phyloP scores from a whole-genome alignment of 306 rosid genomes.

The Pueraria montana region DNA sequence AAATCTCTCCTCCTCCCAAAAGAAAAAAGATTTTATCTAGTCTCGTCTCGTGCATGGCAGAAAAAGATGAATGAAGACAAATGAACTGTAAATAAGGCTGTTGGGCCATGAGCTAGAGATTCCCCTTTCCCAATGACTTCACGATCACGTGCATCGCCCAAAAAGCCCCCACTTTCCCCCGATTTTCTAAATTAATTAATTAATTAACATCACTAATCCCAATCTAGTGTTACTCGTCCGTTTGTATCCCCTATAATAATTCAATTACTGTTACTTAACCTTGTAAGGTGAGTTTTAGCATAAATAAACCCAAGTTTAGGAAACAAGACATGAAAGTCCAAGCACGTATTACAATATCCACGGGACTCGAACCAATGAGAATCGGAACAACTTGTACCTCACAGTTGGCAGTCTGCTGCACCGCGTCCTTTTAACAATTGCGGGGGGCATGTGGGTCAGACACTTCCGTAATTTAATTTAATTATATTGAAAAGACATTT shows the following conservation, averaged over 20 bases:
- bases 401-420: slow-evolving; percentile 40
- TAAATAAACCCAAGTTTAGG: slow-evolving; percentile 46
- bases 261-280: neutral
- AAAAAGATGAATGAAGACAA: slow-evolving; percentile 45
- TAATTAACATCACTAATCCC: slow-evolving; percentile 29
- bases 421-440: slow-evolving; percentile 35
- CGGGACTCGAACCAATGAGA: slow-evolving; percentile 5
- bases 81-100: slow-evolving; percentile 53
- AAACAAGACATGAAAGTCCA: slow-evolving; percentile 22
- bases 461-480: slow-evolving; percentile 44
- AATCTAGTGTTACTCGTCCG: neutral
- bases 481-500: slow-evolving; percentile 6
- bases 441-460: neutral
- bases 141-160: slow-evolving; percentile 62
- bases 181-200: neutral
- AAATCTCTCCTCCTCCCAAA: neutral
- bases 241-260: neutral
- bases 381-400: slow-evolving; percentile 27
- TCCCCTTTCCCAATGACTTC: slow-evolving; percentile 58
- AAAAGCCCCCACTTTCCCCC: slow-evolving; percentile 31
- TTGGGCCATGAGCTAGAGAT: slow-evolving; percentile 48
- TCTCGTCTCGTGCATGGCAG: slow-evolving; percentile 14
- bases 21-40: neutral
- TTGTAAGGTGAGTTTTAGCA: slow-evolving; percentile 43
- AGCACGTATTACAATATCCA: slow-evolving; percentile 10